These are phyloP conservation scores for Rhizophagus clarus DNA, from an alignment of 192 early-diverging fungal genomes.

Conservation along the genomic window DNA sequence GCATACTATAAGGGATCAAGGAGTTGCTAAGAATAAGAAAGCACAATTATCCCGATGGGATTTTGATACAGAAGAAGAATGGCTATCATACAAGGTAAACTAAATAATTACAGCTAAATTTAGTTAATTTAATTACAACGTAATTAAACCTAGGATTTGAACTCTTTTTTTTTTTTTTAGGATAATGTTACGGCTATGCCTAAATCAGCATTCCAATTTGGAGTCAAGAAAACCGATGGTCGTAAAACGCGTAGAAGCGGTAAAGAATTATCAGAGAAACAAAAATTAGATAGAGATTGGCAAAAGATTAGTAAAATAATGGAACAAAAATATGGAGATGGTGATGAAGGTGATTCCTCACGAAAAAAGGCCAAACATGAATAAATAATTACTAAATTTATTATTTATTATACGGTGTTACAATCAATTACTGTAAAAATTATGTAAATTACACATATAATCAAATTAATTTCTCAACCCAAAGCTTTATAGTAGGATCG, in stretches of 20 bases:
- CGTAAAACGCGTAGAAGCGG: constrained; percentile 55
- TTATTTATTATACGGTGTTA: background rate
- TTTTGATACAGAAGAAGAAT: constrained; percentile 81
- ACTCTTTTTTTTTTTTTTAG: background rate
- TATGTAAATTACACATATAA: too few species aligned
- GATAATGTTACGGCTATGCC: constrained; percentile 70
- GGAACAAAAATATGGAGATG: constrained; percentile 50
- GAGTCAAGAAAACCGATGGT: constrained; percentile 70
- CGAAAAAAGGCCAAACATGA: constrained; percentile 3
- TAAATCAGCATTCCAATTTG: constrained; percentile 77
- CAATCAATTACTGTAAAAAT: too few species aligned
- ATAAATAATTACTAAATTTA: background rate
- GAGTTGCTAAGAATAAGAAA: constrained; percentile 69
- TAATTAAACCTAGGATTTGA: background rate
- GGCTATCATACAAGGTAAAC: constrained; percentile 62
- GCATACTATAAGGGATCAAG: constrained; percentile 54
- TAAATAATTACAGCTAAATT: background rate
- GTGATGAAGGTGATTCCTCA: background rate
- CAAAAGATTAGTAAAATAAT: constrained; percentile 51
- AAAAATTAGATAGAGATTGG: constrained; percentile 53
- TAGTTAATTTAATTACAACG: background rate
- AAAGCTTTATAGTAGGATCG: background rate
- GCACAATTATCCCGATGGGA: constrained; percentile 72
- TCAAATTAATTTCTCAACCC: background rate
- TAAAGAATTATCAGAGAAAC: constrained; percentile 46